Evolutionary conservation across 345 rosid species (phyloP).

Genomic region (Kernera saxatilis): DNA sequence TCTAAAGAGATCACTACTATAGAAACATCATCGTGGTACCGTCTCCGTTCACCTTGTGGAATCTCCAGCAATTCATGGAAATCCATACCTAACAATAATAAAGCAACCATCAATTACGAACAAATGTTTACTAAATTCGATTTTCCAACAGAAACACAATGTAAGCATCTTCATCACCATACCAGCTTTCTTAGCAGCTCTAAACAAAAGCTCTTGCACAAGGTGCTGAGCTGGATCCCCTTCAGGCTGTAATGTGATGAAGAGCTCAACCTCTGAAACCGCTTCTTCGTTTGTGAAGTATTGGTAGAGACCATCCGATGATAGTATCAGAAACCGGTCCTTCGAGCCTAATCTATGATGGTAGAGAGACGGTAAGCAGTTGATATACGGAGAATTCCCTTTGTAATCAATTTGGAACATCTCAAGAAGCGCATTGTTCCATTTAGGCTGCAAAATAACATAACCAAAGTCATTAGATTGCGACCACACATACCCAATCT

Average conservation of each 20-base stretch:
- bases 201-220: constrained; percentile 77
- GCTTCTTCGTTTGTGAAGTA: constrained; percentile 95
- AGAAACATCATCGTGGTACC: constrained; percentile 92
- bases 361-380: constrained; percentile 65
- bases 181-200: constrained; percentile 99
- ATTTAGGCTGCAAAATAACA: constrained; percentile 64
- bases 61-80: constrained; percentile 81
- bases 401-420: constrained; percentile 88
- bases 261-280: constrained; percentile 79
- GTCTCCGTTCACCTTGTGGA: constrained; percentile 86
- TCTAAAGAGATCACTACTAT: constrained; percentile 85
- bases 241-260: constrained; percentile 82
- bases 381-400: constrained; percentile 76
- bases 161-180: neutral
- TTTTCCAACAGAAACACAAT: neutral
- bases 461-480: neutral
- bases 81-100: constrained; percentile 67
- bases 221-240: constrained; percentile 99
- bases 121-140: neutral
- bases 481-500: neutral
- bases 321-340: constrained; percentile 76
- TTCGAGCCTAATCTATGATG: constrained; percentile 83
- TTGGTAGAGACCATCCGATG: constrained; percentile 93
- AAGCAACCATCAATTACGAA: neutral
- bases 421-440: constrained; percentile 88